Conservation (phyloP, 2,329 filamentous ascomycete species). For the Mycogone perniciosa region DNA sequence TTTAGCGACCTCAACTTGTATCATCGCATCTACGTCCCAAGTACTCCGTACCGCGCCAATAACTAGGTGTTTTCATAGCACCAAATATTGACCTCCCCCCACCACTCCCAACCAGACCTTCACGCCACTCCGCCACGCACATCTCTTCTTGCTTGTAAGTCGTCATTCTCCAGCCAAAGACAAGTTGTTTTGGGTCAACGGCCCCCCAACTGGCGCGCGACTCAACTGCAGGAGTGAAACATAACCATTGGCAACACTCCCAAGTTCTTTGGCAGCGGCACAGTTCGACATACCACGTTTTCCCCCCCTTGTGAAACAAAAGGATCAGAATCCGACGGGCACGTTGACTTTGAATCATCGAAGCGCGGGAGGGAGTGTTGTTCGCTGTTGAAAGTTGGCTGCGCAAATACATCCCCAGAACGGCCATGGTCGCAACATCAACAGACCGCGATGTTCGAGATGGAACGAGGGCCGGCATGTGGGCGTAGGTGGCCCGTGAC, state of each 20-base stretch:
- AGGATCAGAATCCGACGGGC: conserved; percentile 9
- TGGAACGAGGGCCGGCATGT: conserved; percentile 4
- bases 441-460: background rate
- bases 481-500: background rate
- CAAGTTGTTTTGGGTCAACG: background rate
- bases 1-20: background rate
- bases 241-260: background rate
- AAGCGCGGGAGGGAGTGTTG: conserved; percentile 8
- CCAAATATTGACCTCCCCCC: background rate
- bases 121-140: background rate
- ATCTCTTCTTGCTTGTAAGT: background rate
- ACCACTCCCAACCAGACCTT: background rate
- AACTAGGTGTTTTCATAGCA: background rate
- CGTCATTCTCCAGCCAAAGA: background rate
- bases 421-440: background rate
- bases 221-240: background rate
- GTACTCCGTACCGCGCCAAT: conserved; percentile 1
- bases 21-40: background rate
- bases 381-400: background rate
- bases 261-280: background rate
- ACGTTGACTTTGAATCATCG: conserved; percentile 9
- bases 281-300: conserved; percentile 8
- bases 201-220: background rate
- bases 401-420: background rate
- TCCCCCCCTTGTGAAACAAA: conserved; percentile 4